Percentiles rank a stretch among this genome's conserved stretches.
Conservation (phyloP, 2,329 filamentous ascomycete species). For the Aspergillus tanneri region DNA sequence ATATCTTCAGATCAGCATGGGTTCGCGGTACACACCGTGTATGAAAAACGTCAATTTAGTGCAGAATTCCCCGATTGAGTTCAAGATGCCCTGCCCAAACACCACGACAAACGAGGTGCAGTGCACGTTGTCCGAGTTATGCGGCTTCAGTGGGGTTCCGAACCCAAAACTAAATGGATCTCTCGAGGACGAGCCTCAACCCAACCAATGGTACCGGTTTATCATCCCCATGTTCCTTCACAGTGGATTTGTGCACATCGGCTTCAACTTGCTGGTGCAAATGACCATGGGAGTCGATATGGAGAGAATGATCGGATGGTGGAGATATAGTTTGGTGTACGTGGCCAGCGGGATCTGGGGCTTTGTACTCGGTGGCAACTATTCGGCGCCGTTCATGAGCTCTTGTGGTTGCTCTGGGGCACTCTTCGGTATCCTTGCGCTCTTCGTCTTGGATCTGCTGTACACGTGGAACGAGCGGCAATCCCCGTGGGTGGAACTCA, state of each 20-base stretch:
- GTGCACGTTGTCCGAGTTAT: conserved; percentile 76
- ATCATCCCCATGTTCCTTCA: conserved; percentile 95
- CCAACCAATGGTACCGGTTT: conserved; percentile 96
- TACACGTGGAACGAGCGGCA: conserved; percentile 85
- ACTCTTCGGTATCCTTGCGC: conserved; percentile 86
- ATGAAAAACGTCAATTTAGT: conserved; percentile 70
- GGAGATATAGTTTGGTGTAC: conserved; percentile 88
- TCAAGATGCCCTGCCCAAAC: conserved; percentile 76
- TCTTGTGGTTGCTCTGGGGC: conserved; percentile 88
- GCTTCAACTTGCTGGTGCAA: conserved; percentile 91
- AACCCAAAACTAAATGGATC: conserved; percentile 56
- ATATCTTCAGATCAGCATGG: conserved; percentile 94
- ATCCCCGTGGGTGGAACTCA: conserved; percentile 76
- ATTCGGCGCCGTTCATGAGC: conserved; percentile 74
- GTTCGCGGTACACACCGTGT: conserved; percentile 85
- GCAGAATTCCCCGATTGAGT: conserved; percentile 36
- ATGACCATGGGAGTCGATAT: conserved; percentile 88
- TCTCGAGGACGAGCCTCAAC: conserved; percentile 60
- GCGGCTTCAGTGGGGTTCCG: conserved; percentile 76
- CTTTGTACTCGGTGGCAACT: conserved; percentile 92
- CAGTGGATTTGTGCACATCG: conserved; percentile 89
- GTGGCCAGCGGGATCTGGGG: conserved; percentile 91
- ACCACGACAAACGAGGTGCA: conserved; percentile 60
- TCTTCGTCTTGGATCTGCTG: conserved; percentile 82
- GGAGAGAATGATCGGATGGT: conserved; percentile 81